Percentiles rank a stretch among this genome's conserved stretches.
Conservation (phyloP, 305 asterid species). For the Fraxinus greggii region DNA sequence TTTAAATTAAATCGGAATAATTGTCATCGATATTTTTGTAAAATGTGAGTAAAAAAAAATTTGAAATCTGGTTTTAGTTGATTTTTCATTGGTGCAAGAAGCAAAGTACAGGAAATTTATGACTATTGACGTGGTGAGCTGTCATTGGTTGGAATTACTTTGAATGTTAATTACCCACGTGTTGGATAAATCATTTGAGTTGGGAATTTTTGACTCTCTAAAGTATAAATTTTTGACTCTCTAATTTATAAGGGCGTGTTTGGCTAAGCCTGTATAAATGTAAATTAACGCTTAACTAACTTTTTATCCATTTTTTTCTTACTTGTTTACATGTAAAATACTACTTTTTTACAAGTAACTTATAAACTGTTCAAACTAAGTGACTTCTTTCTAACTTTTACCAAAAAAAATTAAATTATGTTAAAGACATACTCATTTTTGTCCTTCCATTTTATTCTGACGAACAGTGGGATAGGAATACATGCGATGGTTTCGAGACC, state of each 20-base stretch:
- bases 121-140: slow-evolving; percentile 23
- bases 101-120: slow-evolving; percentile 31
- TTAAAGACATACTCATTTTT: neutral
- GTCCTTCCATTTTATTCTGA: neutral
- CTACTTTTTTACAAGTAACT: neutral
- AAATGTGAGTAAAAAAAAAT: neutral
- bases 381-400: neutral
- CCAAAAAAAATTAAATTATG: neutral
- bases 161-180: neutral
- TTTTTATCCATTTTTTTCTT: neutral
- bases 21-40: neutral
- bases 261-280: neutral
- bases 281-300: neutral
- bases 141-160: slow-evolving; percentile 19
- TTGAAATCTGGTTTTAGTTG: neutral
- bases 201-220: neutral
- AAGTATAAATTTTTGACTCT: neutral
- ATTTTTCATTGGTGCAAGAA: slow-evolving; percentile 11
- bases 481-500: neutral
- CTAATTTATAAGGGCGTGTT: neutral
- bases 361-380: neutral
- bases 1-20: neutral
- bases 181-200: neutral
- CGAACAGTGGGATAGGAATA: neutral
- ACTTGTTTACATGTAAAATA: neutral